Base-by-base conservation (phyloP, 1,284 basidiomycete genomes). In the Cryptococcus sp. region DNA sequence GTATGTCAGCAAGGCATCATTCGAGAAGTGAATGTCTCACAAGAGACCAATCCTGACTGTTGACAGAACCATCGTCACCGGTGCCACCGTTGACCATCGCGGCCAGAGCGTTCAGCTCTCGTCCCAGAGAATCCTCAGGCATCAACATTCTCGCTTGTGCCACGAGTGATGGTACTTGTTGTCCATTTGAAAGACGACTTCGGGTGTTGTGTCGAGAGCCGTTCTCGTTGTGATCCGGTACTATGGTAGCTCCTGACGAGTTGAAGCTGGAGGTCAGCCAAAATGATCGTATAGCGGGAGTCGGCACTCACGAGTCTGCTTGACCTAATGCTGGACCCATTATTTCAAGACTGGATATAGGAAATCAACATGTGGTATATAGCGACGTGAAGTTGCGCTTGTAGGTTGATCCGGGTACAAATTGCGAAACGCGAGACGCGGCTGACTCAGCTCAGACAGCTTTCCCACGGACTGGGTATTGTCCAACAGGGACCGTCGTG, bases 191-290 rank as follows among this genome's bases (percentile, higher is more conserved):
- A 39, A 39, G 36, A 7, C 36, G 14, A 39, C 36, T 19, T 19
- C 36, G 36, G 4, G 36, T 39, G 14, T 5, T 7, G 14, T 39
- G 16, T 39, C 36, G 36, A 7, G 36, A 39, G 36, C 36, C 36
- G 16, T 39, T 19, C 7, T 39, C 36, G 11, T 24, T 32, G 32
- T 24, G n/a, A 34, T 59, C 57, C 19, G 57, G 57, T 5, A 59
- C 51, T 18, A 59, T 51, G 18, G 57, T 59, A 2, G 53, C 57
- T n/a, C 50, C 51, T 4, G 57, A 59, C 18, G 57, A 59, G 53
- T 59, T 59, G 48, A 59, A 59, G 21, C 57, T 59, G 45, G 14
- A 10, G 23, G 18, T 39, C 36, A 39, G 36, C 7, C 16, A 14
- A 16, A 39, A n/a, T n/a, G n/a, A n/a, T n/a, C n/a, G n/a, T n/a